phyloP scores from a whole-genome alignment of 768 basidiomycete genomes.

The Trametes cinnabarina region DNA sequence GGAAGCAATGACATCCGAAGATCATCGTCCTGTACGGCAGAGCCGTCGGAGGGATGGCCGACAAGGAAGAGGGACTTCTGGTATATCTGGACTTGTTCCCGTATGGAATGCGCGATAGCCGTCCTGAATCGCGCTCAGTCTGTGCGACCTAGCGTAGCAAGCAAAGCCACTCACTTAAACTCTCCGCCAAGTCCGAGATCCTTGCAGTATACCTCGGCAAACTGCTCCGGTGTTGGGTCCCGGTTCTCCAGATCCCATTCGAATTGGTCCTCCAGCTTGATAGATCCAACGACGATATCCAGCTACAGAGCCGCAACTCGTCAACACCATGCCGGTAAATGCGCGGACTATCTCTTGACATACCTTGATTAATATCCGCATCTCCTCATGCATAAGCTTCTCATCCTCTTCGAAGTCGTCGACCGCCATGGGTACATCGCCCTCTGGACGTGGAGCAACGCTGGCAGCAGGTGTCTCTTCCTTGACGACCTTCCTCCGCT shows the following conservation, averaged over 20 bases:
- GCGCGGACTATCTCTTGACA: constrained; percentile 31
- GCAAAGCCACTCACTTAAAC: constrained; percentile 67
- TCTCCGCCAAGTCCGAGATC: constrained; percentile 91
- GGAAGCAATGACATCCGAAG: constrained; percentile 88
- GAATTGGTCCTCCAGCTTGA: constrained; percentile 94
- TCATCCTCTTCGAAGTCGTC: constrained; percentile 70
- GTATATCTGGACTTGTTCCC: constrained; percentile 91
- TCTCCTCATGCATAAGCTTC: constrained; percentile 70
- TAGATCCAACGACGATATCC: constrained; percentile 89
- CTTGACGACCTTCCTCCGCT: constrained; percentile 42
- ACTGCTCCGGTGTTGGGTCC: constrained; percentile 84
- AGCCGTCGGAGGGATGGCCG: constrained; percentile 82
- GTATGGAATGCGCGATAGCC: constrained; percentile 91
- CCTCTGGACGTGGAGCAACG: constrained; percentile 9
- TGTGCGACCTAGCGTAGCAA: neutral
- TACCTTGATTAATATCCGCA: constrained; percentile 92
- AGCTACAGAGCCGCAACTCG: constrained; percentile 48
- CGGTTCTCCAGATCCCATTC: constrained; percentile 93
- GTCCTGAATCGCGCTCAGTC: constrained; percentile 51
- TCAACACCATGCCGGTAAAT: neutral
- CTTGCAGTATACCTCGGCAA: constrained; percentile 80
- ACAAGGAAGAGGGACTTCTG: constrained; percentile 90
- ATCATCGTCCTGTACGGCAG: constrained; percentile 82
- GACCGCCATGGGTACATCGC: constrained; percentile 42
- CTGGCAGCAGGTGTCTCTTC: constrained; percentile 18